Conservation (phyloP, 2,329 filamentous ascomycete species). For the Ophiostoma perfectum region DNA sequence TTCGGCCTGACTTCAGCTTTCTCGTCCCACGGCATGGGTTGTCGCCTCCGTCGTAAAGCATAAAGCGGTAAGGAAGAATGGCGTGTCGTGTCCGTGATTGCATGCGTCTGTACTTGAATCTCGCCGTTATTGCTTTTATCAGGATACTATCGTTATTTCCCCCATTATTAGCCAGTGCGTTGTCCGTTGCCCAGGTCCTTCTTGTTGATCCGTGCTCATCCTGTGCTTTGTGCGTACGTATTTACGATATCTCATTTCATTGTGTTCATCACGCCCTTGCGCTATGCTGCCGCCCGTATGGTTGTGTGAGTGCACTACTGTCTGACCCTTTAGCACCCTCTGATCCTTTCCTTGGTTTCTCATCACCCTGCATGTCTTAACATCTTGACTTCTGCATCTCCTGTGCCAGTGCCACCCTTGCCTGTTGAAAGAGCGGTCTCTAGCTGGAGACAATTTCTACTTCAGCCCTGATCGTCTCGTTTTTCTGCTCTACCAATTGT, state of each 20-base stretch:
- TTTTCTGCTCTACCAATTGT: neutral
- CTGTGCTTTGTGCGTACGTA: neutral
- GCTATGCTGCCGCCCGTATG: conserved; percentile 3
- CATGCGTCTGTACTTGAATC: neutral
- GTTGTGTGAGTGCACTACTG: neutral
- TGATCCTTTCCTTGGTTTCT: neutral
- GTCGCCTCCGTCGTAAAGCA: neutral
- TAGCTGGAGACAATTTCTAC: neutral
- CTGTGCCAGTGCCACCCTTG: conserved; percentile 8
- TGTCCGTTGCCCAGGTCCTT: neutral
- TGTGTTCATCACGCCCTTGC: neutral
- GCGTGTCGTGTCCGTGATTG: neutral
- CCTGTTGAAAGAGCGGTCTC: conserved; percentile 2
- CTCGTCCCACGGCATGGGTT: neutral
- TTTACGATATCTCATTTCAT: no score
- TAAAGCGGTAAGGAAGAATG: neutral
- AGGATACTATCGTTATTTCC: neutral
- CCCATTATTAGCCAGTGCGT: neutral
- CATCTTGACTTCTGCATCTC: neutral
- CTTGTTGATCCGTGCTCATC: neutral
- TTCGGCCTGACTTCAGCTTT: neutral
- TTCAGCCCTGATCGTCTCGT: neutral
- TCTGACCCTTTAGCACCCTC: neutral
- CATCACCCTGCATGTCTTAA: conserved; percentile 12
- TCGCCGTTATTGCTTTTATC: neutral